These are phyloP conservation scores for Discostella stelligeroides DNA, from an alignment of 108 stramenopile genomes.

Conservation along the genomic window DNA sequence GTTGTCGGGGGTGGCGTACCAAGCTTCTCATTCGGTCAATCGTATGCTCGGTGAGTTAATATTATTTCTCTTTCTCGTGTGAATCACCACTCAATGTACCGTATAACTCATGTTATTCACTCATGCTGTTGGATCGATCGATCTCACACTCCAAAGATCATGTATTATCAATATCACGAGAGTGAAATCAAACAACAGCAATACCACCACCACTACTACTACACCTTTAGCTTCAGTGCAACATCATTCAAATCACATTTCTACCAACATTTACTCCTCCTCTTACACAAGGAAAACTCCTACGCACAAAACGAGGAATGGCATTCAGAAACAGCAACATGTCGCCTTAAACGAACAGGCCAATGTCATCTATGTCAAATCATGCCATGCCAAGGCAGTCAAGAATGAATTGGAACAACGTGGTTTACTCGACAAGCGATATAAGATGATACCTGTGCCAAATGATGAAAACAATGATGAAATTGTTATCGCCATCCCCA, in stretches of 20 bases:
- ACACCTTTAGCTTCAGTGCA: too few species aligned
- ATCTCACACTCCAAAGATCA: too few species aligned
- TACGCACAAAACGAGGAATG: neutral
- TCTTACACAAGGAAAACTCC: neutral
- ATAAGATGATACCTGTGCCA: constrained; percentile 55
- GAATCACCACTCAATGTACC: too few species aligned
- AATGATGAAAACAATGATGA: too few species aligned
- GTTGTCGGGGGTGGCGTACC: constrained; percentile 76
- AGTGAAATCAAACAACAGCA: too few species aligned
- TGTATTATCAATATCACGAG: neutral
- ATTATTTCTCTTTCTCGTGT: too few species aligned
- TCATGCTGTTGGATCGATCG: too few species aligned
- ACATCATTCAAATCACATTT: too few species aligned
- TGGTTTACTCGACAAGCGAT: constrained; percentile 63
- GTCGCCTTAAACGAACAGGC: constrained; percentile 4
- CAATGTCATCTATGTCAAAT: constrained; percentile 66
- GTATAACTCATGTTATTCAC: too few species aligned
- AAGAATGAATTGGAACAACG: constrained; percentile 53
- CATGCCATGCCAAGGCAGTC: constrained; percentile 59
- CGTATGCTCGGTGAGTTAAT: constrained; percentile 67
- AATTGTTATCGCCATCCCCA: too few species aligned
- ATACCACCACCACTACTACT: too few species aligned
- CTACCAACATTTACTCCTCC: too few species aligned
- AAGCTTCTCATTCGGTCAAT: constrained; percentile 80
- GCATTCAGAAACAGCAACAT: neutral